Base-by-base conservation (phyloP, 2,329 filamentous ascomycete species). In the Pestalotiopsis fici region DNA sequence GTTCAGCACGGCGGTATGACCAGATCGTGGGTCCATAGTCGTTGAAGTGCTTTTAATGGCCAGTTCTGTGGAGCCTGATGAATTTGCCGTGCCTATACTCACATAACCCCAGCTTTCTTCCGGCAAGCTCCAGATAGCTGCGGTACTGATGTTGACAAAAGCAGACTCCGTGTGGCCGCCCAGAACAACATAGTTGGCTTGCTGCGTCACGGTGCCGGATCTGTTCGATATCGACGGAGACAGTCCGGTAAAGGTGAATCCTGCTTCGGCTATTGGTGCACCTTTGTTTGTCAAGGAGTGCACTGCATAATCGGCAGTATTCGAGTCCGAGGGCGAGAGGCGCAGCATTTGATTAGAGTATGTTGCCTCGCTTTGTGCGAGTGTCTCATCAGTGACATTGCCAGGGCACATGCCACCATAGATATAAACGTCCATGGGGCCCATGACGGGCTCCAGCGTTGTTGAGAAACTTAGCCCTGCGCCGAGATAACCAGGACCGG, bases 91-190 rank as follows among this genome's bases (percentile, higher is more conserved):
- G 11, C 54, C 60, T 23, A 78, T 73, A 15, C 72, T 67, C 28
- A 97, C 83, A 77, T 95, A 98, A 31, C 89, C 91, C 95, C 95
- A 98, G 65, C 88, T 91, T 75, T 94, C 90, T 74, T 97, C 92
- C 0, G 95, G 95, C 6, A 98, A 83, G 65, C 90, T 95, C 85
- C 95, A 97, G 1, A 98, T 83, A 0, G 94, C 95, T 1, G 95
- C 88, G 56, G 94, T 93, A 66, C 93, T 97, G 91, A 97, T 98
- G 78, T 98, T 97, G 81, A 98, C 91, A 76, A 97, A 98, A 0
- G 94, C 95, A 18, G 83, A 80, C 72, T 89, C 85, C 0, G 94
- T 97, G 76, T 98, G 94, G 0, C 95, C 95, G 54, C 95, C 95
- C 18, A 98, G 82, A 25, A 98, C 81, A 13, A 97, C 88, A 71